Base-by-base conservation (phyloP, 345 rosid species). In the Anastatica hierochuntica region DNA sequence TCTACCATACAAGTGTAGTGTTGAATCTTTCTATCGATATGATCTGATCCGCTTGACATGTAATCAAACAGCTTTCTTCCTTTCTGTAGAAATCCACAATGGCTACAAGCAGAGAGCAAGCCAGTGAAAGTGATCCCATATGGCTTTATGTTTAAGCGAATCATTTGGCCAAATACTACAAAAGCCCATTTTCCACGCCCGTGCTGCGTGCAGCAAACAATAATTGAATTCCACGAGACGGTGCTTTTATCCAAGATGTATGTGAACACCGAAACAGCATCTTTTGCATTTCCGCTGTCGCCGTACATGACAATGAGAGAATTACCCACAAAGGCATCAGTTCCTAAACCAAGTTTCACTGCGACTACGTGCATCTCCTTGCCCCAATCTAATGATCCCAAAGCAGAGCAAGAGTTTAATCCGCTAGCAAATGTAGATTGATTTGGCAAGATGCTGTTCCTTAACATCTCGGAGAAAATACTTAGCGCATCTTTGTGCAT, bases 61-160 rank as follows among this genome's bases (percentile, higher is more conserved):
- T 79, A 76, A 61, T 71, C 47, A 19, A 82, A 82, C 49, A 88
- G 52, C 48, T 62, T 57, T 63, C 75, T 73, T 11, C 87, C 95
- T 40, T 80, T 88, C 34, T 68, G 71, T 27, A 84, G 53, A 79
- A 74, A 62, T 49, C 86, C 90, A 12, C 76, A 76, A 62, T 76
- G 88, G 61, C 86, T 77, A 67, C 90, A 88, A 5, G 94, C 87
- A 56, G 87, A 69, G 56, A 87, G 96, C 68, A 87, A 72, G 18
- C 89, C 94, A 10, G 82, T 88, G 67, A 79, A 80, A 40, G 90
- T 84, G 47, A 84, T 80, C 67, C 80, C 88, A 33, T 88, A 86
- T 10, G 88, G 83, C 24, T 79, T 62, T 30, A 60, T 52, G 12
- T 66, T 75, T 12, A 48, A 60, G 10, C 85, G 82, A 42, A 87